Evolutionary conservation across 768 basidiomycete genomes (phyloP).

Genomic region (Rhizopogon roseolus): DNA sequence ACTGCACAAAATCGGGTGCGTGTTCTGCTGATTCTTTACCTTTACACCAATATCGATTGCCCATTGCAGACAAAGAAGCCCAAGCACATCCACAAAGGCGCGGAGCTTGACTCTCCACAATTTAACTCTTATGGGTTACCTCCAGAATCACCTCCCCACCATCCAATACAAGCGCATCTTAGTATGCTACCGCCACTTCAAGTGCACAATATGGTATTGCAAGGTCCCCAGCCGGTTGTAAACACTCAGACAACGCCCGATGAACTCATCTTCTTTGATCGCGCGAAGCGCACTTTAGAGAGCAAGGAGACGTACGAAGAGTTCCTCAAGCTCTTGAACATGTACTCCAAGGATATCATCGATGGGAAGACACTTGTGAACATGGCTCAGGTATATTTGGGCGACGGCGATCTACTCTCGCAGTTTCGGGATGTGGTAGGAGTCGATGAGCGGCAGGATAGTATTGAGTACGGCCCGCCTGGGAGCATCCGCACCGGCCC

Average conservation of each 20-base stretch:
- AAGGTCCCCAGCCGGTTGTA: slow-evolving; percentile 10
- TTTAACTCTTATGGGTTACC: slow-evolving; percentile 42
- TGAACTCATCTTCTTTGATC: slow-evolving; percentile 92
- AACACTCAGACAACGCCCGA: slow-evolving; percentile 44
- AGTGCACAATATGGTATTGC: slow-evolving; percentile 23
- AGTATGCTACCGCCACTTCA: slow-evolving; percentile 23
- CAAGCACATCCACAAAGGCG: slow-evolving; percentile 56
- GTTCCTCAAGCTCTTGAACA: slow-evolving; percentile 86
- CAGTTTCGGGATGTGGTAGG: slow-evolving; percentile 87
- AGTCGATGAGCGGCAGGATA: slow-evolving; percentile 64
- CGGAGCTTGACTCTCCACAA: slow-evolving; percentile 49
- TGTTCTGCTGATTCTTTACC: slow-evolving; percentile 7
- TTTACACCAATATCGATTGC: slow-evolving; percentile 2
- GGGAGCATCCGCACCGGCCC: slow-evolving; percentile 74
- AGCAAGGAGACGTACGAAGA: slow-evolving; percentile 82
- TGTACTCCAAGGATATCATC: slow-evolving; percentile 91
- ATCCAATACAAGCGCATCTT: slow-evolving; percentile 18
- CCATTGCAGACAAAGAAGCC: slow-evolving; percentile 50
- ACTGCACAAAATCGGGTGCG: slow-evolving; percentile 43
- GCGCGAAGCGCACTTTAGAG: slow-evolving; percentile 78
- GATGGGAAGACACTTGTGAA: slow-evolving; percentile 80
- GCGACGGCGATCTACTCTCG: slow-evolving; percentile 70
- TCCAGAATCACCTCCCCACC: slow-evolving; percentile 28
- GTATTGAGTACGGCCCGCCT: slow-evolving; percentile 64
- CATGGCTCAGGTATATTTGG: slow-evolving; percentile 75